phyloP scores from a whole-genome alignment of 768 basidiomycete genomes.

The Trametes villosa region DNA sequence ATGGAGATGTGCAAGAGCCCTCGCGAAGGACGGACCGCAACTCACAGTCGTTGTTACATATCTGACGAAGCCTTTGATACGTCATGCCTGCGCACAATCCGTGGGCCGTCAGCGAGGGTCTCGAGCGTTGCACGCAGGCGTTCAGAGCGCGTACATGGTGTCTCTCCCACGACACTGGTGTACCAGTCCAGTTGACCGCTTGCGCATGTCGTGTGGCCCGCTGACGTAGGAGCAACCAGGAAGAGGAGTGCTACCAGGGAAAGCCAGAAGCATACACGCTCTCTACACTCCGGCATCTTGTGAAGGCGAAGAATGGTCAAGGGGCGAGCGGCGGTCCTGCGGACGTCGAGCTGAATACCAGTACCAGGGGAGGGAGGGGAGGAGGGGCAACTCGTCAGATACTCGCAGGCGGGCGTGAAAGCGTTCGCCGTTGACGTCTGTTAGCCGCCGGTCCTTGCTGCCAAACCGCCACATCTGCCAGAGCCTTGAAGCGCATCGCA shows the following conservation, averaged over 20 bases:
- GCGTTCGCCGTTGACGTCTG: too few species aligned
- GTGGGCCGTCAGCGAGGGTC: too few species aligned
- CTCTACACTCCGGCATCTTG: background rate
- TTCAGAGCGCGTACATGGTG: slow-evolving; percentile 15
- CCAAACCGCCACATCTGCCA: too few species aligned
- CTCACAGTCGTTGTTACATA: slow-evolving; percentile 27
- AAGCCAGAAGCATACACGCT: background rate
- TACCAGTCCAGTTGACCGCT: background rate
- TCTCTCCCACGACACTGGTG: slow-evolving; percentile 17
- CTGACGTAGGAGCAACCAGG: background rate
- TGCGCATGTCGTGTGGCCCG: background rate
- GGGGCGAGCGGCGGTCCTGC: background rate
- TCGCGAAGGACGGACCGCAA: too few species aligned
- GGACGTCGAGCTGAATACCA: too few species aligned
- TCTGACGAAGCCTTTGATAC: slow-evolving; percentile 23
- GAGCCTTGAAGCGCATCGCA: too few species aligned
- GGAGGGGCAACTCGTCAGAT: too few species aligned
- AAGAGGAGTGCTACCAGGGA: background rate
- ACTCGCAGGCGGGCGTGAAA: too few species aligned
- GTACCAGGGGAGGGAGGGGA: too few species aligned
- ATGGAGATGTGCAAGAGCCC: too few species aligned
- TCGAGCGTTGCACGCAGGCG: too few species aligned
- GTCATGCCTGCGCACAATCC: slow-evolving; percentile 17
- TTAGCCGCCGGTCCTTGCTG: too few species aligned
- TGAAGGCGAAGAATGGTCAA: background rate